Evolutionary conservation across 1,139 yeast species (phyloP).

Genomic region (Blastobotrys proliferans): DNA sequence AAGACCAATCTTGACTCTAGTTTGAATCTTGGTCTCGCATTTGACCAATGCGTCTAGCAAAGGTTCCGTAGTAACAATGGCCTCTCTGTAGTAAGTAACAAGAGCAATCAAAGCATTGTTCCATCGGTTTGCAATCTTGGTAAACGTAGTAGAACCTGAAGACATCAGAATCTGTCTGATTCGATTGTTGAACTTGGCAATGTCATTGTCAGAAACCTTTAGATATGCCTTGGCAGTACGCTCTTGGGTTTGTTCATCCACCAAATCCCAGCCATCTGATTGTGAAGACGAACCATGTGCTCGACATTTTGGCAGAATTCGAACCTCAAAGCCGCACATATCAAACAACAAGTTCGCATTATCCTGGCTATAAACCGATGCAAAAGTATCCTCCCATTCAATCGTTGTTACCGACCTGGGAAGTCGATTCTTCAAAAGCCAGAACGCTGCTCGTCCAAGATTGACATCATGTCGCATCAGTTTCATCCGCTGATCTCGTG

Average conservation of each 20-base stretch:
- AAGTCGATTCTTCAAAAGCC: constrained; percentile 80
- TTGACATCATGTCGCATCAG: constrained; percentile 88
- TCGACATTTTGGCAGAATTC: constrained; percentile 76
- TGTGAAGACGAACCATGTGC: constrained; percentile 38
- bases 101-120: constrained; percentile 85
- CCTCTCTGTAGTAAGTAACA: constrained; percentile 89
- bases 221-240: constrained; percentile 86
- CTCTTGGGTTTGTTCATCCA: constrained; percentile 68
- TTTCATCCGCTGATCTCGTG: constrained; percentile 86
- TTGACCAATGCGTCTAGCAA: constrained; percentile 79
- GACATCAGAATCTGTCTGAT: constrained; percentile 91
- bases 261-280: constrained; percentile 81
- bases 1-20: constrained; percentile 88
- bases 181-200: constrained; percentile 75
- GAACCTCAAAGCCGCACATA: constrained; percentile 93
- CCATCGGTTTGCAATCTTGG: constrained; percentile 95
- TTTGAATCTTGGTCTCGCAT: constrained; percentile 91
- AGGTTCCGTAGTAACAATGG: constrained; percentile 77
- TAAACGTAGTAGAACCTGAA: constrained; percentile 92
- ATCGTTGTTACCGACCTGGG: constrained; percentile 72
- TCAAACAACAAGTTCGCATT: constrained; percentile 84
- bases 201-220: constrained; percentile 76
- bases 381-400: constrained; percentile 77
- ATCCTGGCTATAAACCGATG: constrained; percentile 85
- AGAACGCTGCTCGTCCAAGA: constrained; percentile 84